These are phyloP conservation scores for Jaenimonas drosophilae DNA, from an alignment of 208 protist genomes.

Conservation along the genomic window DNA sequence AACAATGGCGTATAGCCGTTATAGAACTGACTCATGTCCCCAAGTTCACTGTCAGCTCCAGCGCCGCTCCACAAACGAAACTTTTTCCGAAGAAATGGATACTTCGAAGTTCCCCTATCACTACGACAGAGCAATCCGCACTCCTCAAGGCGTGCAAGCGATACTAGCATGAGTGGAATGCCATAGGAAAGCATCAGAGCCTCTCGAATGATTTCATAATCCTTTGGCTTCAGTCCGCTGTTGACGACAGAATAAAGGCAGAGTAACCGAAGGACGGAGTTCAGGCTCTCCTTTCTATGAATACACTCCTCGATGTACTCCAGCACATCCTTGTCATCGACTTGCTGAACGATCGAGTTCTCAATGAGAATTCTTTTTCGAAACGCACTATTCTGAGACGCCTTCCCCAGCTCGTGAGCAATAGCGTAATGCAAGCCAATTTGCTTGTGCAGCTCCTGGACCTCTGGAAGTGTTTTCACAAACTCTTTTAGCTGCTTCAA, in stretches of 20 bases:
- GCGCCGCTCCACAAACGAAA: constrained; percentile 44
- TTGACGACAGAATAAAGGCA: constrained; percentile 78
- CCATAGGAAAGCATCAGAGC: constrained; percentile 80
- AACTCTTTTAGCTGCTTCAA: constrained; percentile 85
- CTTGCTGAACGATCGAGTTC: constrained; percentile 67
- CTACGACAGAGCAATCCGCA: constrained; percentile 36
- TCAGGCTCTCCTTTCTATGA: constrained; percentile 37
- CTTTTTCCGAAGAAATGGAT: constrained; percentile 34
- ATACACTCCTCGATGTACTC: constrained; percentile 84
- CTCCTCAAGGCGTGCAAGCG: constrained; percentile 43
- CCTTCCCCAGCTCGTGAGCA: constrained; percentile 70
- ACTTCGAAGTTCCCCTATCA: constrained; percentile 33
- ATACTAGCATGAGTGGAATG: constrained; percentile 59
- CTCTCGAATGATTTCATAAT: constrained; percentile 58
- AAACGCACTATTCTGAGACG: constrained; percentile 53
- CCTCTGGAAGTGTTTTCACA: constrained; percentile 74
- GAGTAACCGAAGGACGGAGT: constrained; percentile 57
- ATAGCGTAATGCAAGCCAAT: constrained; percentile 74
- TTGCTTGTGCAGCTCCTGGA: constrained; percentile 77
- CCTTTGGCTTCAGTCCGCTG: constrained; percentile 58
- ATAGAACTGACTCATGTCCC: constrained; percentile 70
- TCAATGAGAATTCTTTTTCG: constrained; percentile 55
- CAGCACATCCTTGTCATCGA: constrained; percentile 52
- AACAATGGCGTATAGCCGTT: constrained; percentile 65
- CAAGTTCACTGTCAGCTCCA: constrained; percentile 42